phyloP scores from a whole-genome alignment of 805 yeast species.

The Nakazawaea laoshanensis region DNA sequence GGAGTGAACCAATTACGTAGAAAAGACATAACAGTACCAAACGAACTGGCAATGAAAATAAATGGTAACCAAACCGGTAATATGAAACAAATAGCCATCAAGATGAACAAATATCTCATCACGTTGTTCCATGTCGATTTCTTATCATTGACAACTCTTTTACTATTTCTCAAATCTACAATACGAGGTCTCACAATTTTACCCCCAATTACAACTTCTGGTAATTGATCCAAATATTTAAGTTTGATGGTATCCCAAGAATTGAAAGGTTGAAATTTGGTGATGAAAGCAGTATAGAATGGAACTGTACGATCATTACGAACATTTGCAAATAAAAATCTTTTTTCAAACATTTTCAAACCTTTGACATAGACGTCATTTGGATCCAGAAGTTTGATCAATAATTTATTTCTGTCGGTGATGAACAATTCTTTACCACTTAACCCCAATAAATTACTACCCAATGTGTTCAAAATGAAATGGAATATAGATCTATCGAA shows the following conservation, averaged over 20 bases:
- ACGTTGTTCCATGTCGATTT: constrained; percentile 2
- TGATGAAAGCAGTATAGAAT: constrained; percentile 74
- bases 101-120: constrained; percentile 17
- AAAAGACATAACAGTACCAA: constrained; percentile 11
- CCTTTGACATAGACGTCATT: constrained; percentile 43
- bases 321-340: constrained; percentile 63
- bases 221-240: constrained; percentile 37
- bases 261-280: constrained; percentile 68
- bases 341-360: constrained; percentile 44
- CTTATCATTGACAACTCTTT: constrained; percentile 10
- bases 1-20: constrained; percentile 2
- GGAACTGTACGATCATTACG: constrained; percentile 82
- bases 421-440: constrained; percentile 74
- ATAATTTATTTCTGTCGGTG: constrained; percentile 30
- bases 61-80: constrained; percentile 46
- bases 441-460: constrained; percentile 50
- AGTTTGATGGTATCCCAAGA: constrained; percentile 40
- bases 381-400: constrained; percentile 48
- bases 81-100: constrained; percentile 15
- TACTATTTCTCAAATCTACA: constrained; percentile 37
- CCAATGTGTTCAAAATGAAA: constrained; percentile 36
- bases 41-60: constrained; percentile 23
- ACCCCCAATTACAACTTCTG: constrained; percentile 28
- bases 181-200: constrained; percentile 34
- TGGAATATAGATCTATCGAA: constrained; percentile 27